Evolutionary conservation across 306 rosid species (phyloP), one percentile per base, ranked within the genome.

Genomic region (Vigna angularis): DNA sequence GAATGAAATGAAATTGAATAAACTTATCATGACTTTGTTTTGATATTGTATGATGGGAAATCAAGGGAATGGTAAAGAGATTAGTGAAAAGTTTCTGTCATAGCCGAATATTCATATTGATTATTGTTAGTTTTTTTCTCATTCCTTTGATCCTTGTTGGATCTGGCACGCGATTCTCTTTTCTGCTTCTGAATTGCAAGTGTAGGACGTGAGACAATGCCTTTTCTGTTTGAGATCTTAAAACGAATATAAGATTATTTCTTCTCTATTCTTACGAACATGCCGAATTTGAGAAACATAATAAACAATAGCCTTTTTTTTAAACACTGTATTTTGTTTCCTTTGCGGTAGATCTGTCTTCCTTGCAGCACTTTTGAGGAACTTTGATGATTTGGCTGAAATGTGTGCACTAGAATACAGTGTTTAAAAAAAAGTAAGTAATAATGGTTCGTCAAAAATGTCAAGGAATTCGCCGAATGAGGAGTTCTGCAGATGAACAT

Each of bases 391-490:
- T 62, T 66, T 53, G 3, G 26, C 24, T 12, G 53, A 71, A 32
- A 51, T 45, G 12, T 50, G 53, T 63, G 42, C 57, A 69, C 5
- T 56, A 42, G 12, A 42, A 7, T 18, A 18, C 20, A 18, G 20
- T 18, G 20, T 18, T 18, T 18, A 18, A 18, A 18, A 18, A 18
- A 18, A 18, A 18, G 20, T 20, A 20, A 20, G 22, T 20, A 20
- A 20, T 20, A 20, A 20, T 20, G 22, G 1, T 20, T 20, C 22
- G 22, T 20, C 22, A 20, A 20, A 20, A 20, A 20, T 20, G 22
- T 22, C 83, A 89, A 81, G 93, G 96, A 66, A 94, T 94, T 82
- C 87, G 87, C 38, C 80, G 88, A 75, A 94, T 94, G 93, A 86
- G 89, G 82, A 76, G 82, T 38, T 80, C 91, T 18, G 87, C 85